phyloP scores from a whole-genome alignment of 192 early-diverging fungal genomes.

The Umbelopsis vinacea region DNA sequence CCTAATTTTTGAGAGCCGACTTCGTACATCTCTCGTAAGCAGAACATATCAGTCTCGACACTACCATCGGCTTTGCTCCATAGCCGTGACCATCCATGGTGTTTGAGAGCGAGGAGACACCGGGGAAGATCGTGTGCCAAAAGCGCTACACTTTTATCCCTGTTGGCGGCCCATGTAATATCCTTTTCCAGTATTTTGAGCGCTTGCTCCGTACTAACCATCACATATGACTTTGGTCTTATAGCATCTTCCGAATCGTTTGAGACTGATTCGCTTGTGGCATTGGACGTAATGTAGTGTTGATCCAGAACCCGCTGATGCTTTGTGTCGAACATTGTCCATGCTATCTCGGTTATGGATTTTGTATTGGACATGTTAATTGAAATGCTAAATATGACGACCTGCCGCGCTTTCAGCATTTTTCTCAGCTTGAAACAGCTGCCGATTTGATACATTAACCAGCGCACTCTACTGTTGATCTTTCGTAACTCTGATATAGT shows the following conservation, averaged over 20 bases:
- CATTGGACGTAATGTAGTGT: background rate
- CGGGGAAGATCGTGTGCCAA: background rate
- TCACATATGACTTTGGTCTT: background rate
- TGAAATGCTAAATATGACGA: background rate
- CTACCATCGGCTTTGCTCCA: background rate
- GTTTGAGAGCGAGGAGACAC: background rate
- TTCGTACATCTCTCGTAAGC: constrained; percentile 4
- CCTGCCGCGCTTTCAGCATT: background rate
- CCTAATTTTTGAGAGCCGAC: background rate
- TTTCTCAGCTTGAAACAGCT: background rate
- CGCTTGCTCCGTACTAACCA: background rate
- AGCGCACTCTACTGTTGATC: background rate
- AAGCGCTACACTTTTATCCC: background rate
- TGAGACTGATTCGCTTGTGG: background rate
- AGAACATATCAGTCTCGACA: background rate
- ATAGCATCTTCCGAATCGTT: background rate
- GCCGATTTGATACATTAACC: background rate
- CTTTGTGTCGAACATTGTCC: constrained; percentile 2
- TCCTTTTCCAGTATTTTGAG: background rate
- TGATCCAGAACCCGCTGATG: background rate
- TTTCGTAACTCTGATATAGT: background rate
- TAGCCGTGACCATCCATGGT: background rate
- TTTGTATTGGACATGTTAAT: background rate
- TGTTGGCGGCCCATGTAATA: background rate
- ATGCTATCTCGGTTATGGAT: background rate